Evolutionary conservation across 2,329 filamentous ascomycete genomes (phyloP), one percentile per base, ranked within the genome.

Genomic region (Diaporthe velutina): DNA sequence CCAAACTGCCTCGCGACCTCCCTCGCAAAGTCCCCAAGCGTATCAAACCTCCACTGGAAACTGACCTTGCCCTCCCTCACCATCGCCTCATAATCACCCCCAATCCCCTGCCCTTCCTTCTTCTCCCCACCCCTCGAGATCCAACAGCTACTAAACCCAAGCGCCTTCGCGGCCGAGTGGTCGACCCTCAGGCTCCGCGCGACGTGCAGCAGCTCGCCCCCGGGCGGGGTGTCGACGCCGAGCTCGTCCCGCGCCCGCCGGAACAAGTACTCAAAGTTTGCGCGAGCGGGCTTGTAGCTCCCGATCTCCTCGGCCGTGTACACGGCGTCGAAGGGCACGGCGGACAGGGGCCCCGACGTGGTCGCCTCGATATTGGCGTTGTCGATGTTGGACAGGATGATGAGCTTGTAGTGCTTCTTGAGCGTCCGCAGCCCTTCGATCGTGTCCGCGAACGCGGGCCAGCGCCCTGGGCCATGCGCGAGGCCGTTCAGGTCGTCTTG

Each of bases 221-320:
- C 84, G 76, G 86, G 87, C 40, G 87, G 85, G 76, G 77, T 78
- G 6, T 82, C 79, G 0, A 94, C 80, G 0, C 88, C 91, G 70
- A 93, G 88, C 8, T 90, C 87, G 4, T 82, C 78, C 78, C 88
- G 76, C 25, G 90, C 87, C 45, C 88, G 85, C 19, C 82, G 80
- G 19, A 94, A 84, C 82, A 95, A 84, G 79, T 93, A 93, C 73
- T 89, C 85, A 77, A 95, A 95, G 79, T 94, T 95, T 38, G 81
- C 81, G 50, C 83, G 80, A 76, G 89, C 84, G 0, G 94, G 94
- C 84, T 95, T 95, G 82, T 95, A 95, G 9, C 85, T 87, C 1
- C 93, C 93, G 71, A 95, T 90, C 58, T 93, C 89, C 82, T 95
- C 86, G 2, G 93, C 93, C 3, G 93, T 94, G 82, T 93, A 90